phyloP scores from a whole-genome alignment of 73 alveolate species.

The Paramecium caudatum region DNA sequence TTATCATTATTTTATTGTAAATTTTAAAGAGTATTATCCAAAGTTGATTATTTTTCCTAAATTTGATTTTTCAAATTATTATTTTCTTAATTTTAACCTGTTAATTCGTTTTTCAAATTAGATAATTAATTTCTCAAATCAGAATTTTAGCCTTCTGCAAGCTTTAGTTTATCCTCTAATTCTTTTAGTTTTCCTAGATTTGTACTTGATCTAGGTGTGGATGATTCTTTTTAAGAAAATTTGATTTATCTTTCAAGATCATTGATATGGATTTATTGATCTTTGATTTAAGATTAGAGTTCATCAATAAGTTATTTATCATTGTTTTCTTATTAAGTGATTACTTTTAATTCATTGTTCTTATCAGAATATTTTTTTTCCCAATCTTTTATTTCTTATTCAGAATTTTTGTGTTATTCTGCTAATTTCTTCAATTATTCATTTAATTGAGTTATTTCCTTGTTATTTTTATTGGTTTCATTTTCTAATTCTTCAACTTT shows the following conservation, averaged over 20 bases:
- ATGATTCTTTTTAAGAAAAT: neutral
- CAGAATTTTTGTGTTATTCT: neutral
- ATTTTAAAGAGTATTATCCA: too few relatives aligned
- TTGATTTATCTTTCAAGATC: neutral
- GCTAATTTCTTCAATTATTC: neutral
- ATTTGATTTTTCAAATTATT: too few relatives aligned
- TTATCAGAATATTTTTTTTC: neutral
- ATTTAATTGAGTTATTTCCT: neutral
- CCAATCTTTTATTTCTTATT: neutral
- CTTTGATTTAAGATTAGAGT: neutral
- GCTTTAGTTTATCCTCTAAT: slow-evolving; percentile 5
- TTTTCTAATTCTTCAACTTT: neutral
- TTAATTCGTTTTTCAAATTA: too few relatives aligned
- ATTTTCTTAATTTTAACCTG: too few relatives aligned
- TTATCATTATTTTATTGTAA: too few relatives aligned
- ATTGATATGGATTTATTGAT: neutral
- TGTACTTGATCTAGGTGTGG: neutral
- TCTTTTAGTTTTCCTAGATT: neutral
- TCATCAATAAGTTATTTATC: neutral
- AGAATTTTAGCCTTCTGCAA: neutral
- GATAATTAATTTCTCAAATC: slow-evolving; percentile 40
- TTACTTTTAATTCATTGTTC: neutral
- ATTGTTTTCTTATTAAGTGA: neutral
- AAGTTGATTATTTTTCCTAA: too few relatives aligned
- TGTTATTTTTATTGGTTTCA: neutral